These are phyloP conservation scores for Carallia pectinifolia DNA, from an alignment of 345 rosid genomes.

Conservation along the genomic window DNA sequence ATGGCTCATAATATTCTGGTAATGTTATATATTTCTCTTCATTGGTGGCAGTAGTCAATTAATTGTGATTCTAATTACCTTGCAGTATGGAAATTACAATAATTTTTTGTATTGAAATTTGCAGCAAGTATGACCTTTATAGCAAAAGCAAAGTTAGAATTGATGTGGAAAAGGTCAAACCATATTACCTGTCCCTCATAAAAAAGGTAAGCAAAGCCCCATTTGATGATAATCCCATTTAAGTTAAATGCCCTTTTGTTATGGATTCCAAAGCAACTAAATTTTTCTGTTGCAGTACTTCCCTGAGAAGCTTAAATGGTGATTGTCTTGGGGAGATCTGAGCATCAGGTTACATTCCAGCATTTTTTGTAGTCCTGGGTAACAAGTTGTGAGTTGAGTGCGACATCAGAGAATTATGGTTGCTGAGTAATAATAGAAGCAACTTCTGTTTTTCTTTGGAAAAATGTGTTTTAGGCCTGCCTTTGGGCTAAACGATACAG, in stretches of 20 bases:
- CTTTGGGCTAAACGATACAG: too few species aligned
- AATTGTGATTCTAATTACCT: not conserved
- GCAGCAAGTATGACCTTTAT: conserved; percentile 67
- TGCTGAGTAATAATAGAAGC: too few species aligned
- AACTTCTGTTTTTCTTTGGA: too few species aligned
- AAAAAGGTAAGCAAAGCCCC: conserved; percentile 35
- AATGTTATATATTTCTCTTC: not conserved
- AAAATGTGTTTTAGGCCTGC: too few species aligned
- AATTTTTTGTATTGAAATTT: not conserved
- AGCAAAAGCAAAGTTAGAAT: conserved; percentile 62
- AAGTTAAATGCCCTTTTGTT: too few species aligned
- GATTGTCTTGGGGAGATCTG: too few species aligned
- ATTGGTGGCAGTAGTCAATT: not conserved
- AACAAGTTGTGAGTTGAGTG: too few species aligned
- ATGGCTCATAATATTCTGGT: conserved; percentile 53
- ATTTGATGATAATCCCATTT: too few species aligned
- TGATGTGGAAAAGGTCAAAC: conserved; percentile 58
- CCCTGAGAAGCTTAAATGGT: too few species aligned
- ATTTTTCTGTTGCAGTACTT: not conserved
- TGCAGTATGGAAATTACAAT: not conserved
- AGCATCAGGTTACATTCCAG: too few species aligned
- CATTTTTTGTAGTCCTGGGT: too few species aligned
- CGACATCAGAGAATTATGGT: too few species aligned
- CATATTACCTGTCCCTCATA: conserved; percentile 61
- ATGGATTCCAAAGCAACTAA: not conserved